Evolutionary conservation across 1,139 yeast genomes (phyloP), one percentile per base, ranked within the genome.

Genomic region (Arxiozyma bovina): DNA sequence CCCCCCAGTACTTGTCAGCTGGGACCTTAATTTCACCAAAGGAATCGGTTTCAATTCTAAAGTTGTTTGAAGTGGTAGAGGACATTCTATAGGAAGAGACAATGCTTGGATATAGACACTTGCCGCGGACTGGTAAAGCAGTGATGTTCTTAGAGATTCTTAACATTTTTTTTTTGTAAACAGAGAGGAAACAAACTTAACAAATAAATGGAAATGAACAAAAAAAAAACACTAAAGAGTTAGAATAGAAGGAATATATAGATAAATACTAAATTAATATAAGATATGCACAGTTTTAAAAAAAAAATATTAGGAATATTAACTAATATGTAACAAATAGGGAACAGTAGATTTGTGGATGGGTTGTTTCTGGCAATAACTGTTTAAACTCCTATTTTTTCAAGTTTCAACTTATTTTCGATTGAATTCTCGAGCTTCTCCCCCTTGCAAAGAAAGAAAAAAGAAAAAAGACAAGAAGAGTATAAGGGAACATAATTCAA

Each of bases 1-100:
- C 98, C 58, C 99, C 98, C 88, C 96, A 91, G 77, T 91, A 91
- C 70, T 82, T 84, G 68, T 86, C 79, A 58, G 80, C 75, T 56
- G 90, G 95, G 53, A 91, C 98, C 68, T 87, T 87, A 66, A 93
- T 86, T 69, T 88, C 96, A 63, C 99, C 99, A 69, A 93, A 93
- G 53, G 98, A 97, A 73, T 93, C 99, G 56, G 90, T 80, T 73
- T 93, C 99, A 57, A 80, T 80, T 77, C 98, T 84, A 64, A 53
- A 53, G n/a, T 23, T 21, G 15, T 30, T n/a, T 11, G 49, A 38
- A 21, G 30, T 11, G 15, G 49, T 22, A 18, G 49, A 46, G 21
- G 49, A 46, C 49, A 46, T 46, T 46, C 49, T 38, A 20, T 45
- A 45, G 18, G 40, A 4, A 12, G 40, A 34, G 18, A 22, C 8